Conservation (phyloP, 805 yeast genomes). For the Zygosaccharomyces siamensis region DNA sequence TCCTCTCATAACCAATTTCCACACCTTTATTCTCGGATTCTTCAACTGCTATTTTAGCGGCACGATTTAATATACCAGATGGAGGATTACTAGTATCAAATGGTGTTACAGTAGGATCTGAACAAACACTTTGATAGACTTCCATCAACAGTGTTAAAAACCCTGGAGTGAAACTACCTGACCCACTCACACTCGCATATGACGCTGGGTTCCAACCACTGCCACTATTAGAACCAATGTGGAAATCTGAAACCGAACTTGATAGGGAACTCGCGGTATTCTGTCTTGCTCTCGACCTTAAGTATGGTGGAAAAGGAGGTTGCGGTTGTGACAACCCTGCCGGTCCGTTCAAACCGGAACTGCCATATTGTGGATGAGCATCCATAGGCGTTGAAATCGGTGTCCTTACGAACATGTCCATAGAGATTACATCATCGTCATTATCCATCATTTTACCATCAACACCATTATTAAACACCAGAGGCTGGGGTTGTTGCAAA, state of each 20-base stretch:
- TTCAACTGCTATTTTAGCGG: slow-evolving; percentile 51
- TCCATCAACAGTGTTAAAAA: slow-evolving; percentile 46
- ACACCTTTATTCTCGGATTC: slow-evolving; percentile 32
- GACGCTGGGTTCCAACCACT: slow-evolving; percentile 1
- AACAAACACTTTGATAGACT: slow-evolving; percentile 45
- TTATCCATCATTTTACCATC: slow-evolving; percentile 9
- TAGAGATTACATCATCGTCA: slow-evolving; percentile 13
- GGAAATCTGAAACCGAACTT: slow-evolving; percentile 28
- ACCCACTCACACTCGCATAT: slow-evolving; percentile 4
- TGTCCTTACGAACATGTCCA: slow-evolving; percentile 12
- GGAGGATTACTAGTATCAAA: slow-evolving; percentile 64
- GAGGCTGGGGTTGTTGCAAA: slow-evolving; percentile 5
- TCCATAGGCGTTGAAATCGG: slow-evolving; percentile 14
- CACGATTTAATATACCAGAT: slow-evolving; percentile 56
- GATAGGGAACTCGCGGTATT: slow-evolving; percentile 29
- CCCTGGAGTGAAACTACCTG: slow-evolving; percentile 27
- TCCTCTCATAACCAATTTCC: slow-evolving; percentile 38
- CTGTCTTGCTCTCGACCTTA: slow-evolving; percentile 21
- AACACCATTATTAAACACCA: slow-evolving; percentile 1
- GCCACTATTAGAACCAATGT: slow-evolving; percentile 4
- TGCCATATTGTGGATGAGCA: neutral
- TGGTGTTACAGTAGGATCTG: slow-evolving; percentile 62
- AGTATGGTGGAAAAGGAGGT: slow-evolving; percentile 15
- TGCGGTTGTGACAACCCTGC: neutral
- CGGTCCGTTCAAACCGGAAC: neutral